Base-by-base conservation (phyloP, 164 flowering plant genomes). In the Tetracentron sinense region DNA sequence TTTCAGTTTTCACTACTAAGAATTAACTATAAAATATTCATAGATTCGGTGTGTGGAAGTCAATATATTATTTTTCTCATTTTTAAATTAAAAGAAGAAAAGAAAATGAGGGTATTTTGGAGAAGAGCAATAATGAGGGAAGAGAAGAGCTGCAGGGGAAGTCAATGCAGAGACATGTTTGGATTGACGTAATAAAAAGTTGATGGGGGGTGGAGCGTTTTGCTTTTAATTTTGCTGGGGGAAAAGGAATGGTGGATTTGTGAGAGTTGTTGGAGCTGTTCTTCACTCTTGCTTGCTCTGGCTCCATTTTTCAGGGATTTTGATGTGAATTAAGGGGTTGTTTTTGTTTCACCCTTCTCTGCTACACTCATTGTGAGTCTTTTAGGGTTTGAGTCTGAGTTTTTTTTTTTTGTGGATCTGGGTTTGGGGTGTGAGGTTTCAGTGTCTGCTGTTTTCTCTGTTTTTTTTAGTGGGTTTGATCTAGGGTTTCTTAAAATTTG, bases 111-210 rank as follows among this genome's bases (percentile, higher is more conserved):
- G 58, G 46, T 17, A 22, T 35, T 47, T 55, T 58, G 27, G 56
- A 21, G 57, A 3, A 44, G 44, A 27, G 70, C 51, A 16, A 58
- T 60, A 54, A 54, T 63, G 60, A 70, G 53, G 60, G 70, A 27
- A 58, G 61, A 58, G 42, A 33, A 26, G 51, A 23, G 59, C 0
- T 22, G 0, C 38, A 26, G 63, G 58, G 54, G 70, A 72, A 76
- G 69, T 76, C 69, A 76, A 81, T 81, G 82, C 77, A 60, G 74
- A 60, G 74, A 66, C 74, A 75, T 69, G 71, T 71, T 66, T 71
- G 74, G 60, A 69, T 72, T 63, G 69, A 66, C 57, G 74, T 64
- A 72, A 70, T 74, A 75, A 27, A 63, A 63, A 68, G 42, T 65
- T 60, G 67, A 56, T 66, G 69, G 47, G 12, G 72, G 53, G 17